Evolutionary conservation across 1,284 basidiomycete genomes (phyloP).

Genomic region (Melanopsichium pennsylvanicum): DNA sequence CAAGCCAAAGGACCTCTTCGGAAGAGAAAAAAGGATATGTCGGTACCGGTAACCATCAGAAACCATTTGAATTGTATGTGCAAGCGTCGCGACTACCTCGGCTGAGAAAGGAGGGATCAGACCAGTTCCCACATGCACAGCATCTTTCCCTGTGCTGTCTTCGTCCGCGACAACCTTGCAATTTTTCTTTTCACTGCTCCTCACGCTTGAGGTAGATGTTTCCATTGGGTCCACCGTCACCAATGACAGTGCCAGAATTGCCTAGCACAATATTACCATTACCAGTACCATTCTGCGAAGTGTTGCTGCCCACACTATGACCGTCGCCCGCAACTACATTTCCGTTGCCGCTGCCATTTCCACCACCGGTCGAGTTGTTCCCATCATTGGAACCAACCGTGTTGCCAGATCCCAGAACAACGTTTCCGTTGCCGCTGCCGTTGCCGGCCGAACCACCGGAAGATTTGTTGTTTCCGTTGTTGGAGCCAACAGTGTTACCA

Average conservation of each 20-base stretch:
- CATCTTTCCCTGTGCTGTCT: neutral
- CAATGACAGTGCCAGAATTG: slow-evolving; percentile 9
- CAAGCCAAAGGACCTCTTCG: neutral
- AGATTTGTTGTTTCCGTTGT: slow-evolving; percentile 11
- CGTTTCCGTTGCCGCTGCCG: slow-evolving; percentile 7
- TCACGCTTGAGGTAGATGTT: slow-evolving; percentile 18
- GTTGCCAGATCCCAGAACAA: slow-evolving; percentile 3
- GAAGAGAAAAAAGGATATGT: neutral
- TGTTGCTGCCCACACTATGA: slow-evolving; percentile 6
- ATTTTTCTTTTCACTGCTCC: neutral
- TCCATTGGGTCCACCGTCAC: slow-evolving; percentile 13
- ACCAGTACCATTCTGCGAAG: slow-evolving; percentile 2
- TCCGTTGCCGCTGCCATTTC: slow-evolving; percentile 14
- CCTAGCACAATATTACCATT: slow-evolving; percentile 19
- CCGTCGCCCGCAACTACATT: slow-evolving; percentile 9
- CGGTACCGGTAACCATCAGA: neutral
- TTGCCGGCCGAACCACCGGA: neutral
- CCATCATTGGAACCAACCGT: slow-evolving; percentile 3
- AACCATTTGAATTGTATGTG: neutral
- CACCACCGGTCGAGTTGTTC: slow-evolving; percentile 4
- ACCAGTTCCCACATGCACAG: neutral
- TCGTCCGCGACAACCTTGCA: neutral
- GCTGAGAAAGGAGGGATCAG: neutral
- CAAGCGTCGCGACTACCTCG: neutral
- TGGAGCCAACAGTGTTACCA: slow-evolving; percentile 1